Evolutionary conservation across 495 filamentous ascomycete species (phyloP), one percentile per base, ranked within the genome.

Genomic region (Parathielavia hyrcaniae): DNA sequence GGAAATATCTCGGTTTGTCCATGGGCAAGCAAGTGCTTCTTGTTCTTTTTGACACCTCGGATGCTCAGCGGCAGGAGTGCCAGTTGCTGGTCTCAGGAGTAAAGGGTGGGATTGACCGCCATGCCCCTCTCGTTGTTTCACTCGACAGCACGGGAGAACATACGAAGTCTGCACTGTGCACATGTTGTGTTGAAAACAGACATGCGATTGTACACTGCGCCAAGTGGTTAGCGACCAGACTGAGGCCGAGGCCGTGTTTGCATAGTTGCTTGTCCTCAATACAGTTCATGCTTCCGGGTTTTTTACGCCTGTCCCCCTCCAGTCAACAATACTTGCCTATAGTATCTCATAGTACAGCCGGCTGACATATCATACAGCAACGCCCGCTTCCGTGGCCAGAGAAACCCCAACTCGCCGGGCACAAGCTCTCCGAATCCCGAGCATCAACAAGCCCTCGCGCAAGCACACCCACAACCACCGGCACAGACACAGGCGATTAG

Each of bases 341-440:
- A 32, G 30, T 40, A n/a, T n/a, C n/a, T 17, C 32, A 48, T 30
- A 47, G 44, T 23, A 41, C 36, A 5, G 26, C 39, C 23, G 4
- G 19, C 55, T 57, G 26, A 57, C 55, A 45, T 11, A 4, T 4
- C 5, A 46, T 48, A 45, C 55, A 71, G 68, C 35, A 69, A 69
- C 64, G 63, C 67, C 55, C 68, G 69, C 44, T 65, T 71, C 58
- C 63, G 67, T 61, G 68, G 66, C 50, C 66, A 70, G 45, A 64
- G 61, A 59, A 57, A 61, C 43, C 66, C 64, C 43, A 69, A 63
- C 60, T 70, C 66, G 12, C 63, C 65, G 13, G 64, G 58, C 46
- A 58, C 60, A 2, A 58, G 54, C 44, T 59, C 50, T 32, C 57
- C 57, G 9, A 50, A 35, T 22, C 41, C 38, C 32, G 62, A 64